Conservation (phyloP, 495 filamentous ascomycete genomes). For the Tetracladium marchalianum region DNA sequence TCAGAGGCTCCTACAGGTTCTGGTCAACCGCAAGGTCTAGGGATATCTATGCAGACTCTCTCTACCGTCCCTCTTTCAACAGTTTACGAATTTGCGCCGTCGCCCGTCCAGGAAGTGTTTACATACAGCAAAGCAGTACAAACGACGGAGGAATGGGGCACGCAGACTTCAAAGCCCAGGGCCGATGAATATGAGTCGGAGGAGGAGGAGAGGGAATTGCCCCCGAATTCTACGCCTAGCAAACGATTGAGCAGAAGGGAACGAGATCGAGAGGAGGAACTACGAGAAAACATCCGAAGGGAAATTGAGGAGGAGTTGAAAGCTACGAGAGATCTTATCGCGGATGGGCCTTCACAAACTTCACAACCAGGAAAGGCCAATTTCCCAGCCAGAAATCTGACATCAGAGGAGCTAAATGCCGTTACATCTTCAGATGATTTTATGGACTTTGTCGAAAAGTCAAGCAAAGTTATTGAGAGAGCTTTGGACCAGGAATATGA, state of each 20-base stretch:
- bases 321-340: conserved; percentile 46
- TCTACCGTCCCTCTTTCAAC: conserved; percentile 57
- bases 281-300: conserved; percentile 69
- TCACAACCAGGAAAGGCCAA: conserved; percentile 29
- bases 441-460: conserved; percentile 87
- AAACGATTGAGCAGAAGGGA: conserved; percentile 69
- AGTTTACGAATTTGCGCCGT: conserved; percentile 65
- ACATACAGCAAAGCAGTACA: conserved; percentile 96
- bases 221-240: conserved; percentile 30
- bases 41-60: conserved; percentile 56
- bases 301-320: conserved; percentile 92
- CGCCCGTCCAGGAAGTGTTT: conserved; percentile 66
- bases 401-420: conserved; percentile 77
- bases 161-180: conserved; percentile 28
- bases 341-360: conserved; percentile 37
- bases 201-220: conserved; percentile 33
- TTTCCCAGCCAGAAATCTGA: conserved; percentile 75
- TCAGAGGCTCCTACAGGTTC: conserved; percentile 41
- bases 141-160: conserved; percentile 60
- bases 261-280: conserved; percentile 74
- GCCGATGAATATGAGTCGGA: conserved; percentile 45
- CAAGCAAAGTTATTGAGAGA: conserved; percentile 93
- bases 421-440: conserved; percentile 91
- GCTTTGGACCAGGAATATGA: conserved; percentile 90
- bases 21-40: conserved; percentile 23